These are phyloP conservation scores for Exophiala oligosperma DNA, from an alignment of 2,329 filamentous ascomycete genomes.

Conservation along the genomic window DNA sequence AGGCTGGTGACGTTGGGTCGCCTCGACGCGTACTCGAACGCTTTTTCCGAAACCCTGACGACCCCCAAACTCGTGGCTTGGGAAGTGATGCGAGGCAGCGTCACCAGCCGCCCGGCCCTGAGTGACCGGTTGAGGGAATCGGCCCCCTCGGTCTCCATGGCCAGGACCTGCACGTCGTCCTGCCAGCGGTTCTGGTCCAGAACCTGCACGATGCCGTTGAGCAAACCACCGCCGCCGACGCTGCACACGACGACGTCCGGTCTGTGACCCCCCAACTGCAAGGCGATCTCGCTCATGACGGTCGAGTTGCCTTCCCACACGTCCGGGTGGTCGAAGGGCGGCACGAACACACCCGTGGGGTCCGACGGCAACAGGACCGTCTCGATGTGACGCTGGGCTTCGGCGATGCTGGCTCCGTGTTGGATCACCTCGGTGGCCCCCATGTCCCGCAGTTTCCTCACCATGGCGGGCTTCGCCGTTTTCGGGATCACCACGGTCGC, in stretches of 20 bases:
- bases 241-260: conserved; percentile 73
- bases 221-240: conserved; percentile 76
- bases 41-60: conserved; percentile 64
- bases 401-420: conserved; percentile 65
- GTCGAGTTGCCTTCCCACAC: conserved; percentile 49
- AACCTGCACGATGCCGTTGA: conserved; percentile 73
- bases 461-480: conserved; percentile 66
- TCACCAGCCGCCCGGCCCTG: conserved; percentile 54
- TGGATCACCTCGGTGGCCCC: conserved; percentile 67
- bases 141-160: conserved; percentile 73
- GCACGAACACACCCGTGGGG: conserved; percentile 46
- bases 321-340: conserved; percentile 46
- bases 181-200: conserved; percentile 43
- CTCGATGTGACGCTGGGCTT: conserved; percentile 67
- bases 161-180: conserved; percentile 56
- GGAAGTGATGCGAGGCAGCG: conserved; percentile 69
- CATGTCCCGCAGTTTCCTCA: conserved; percentile 67
- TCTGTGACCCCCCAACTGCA: conserved; percentile 39
- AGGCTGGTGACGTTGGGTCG: conserved; percentile 53
- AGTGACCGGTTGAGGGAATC: conserved; percentile 66
- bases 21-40: conserved; percentile 62
- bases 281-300: conserved; percentile 43
- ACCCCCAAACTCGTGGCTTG: conserved; percentile 74
- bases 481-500: conserved; percentile 74
- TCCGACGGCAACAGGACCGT: conserved; percentile 45